phyloP scores from a whole-genome alignment of 305 asterid genomes.

The Petunia hybrid region DNA sequence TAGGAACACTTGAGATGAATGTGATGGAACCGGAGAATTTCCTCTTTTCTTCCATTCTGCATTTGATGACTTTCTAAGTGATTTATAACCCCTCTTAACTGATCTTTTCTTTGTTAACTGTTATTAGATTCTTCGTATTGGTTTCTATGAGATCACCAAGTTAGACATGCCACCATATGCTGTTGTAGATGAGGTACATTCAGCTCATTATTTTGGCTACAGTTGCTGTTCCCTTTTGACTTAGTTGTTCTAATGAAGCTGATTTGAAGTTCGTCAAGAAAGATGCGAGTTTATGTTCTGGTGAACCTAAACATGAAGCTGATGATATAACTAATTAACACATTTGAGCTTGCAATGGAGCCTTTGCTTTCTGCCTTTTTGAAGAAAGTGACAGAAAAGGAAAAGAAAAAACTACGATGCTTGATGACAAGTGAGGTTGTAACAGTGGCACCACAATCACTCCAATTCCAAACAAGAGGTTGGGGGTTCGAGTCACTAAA shows the following conservation, averaged over 20 bases:
- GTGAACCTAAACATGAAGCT: neutral
- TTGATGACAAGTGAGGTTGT: conserved; percentile 9
- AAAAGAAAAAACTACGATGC: conserved; percentile 17
- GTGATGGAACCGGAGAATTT: neutral
- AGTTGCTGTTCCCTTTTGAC: neutral
- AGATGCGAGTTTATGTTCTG: neutral
- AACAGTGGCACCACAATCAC: neutral
- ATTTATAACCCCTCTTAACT: conserved; percentile 18
- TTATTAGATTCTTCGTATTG: conserved; percentile 86
- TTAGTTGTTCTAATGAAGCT: neutral
- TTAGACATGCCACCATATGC: conserved; percentile 95
- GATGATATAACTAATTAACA: neutral
- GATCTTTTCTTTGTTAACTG: conserved; percentile 30
- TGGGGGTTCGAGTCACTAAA: neutral
- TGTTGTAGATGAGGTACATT: conserved; percentile 87
- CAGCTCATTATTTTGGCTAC: conserved; percentile 31
- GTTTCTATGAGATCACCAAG: conserved; percentile 85
- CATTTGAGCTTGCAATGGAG: conserved; percentile 18
- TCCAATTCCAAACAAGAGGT: conserved; percentile 16
- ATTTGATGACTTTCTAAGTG: neutral
- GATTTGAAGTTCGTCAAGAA: conserved; percentile 8
- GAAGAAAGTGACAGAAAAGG: neutral
- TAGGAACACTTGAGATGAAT: neutral
- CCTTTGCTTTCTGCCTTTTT: neutral
- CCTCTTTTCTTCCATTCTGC: neutral